Conservation (phyloP, 768 basidiomycete species). For the Heimioporus sp. region DNA sequence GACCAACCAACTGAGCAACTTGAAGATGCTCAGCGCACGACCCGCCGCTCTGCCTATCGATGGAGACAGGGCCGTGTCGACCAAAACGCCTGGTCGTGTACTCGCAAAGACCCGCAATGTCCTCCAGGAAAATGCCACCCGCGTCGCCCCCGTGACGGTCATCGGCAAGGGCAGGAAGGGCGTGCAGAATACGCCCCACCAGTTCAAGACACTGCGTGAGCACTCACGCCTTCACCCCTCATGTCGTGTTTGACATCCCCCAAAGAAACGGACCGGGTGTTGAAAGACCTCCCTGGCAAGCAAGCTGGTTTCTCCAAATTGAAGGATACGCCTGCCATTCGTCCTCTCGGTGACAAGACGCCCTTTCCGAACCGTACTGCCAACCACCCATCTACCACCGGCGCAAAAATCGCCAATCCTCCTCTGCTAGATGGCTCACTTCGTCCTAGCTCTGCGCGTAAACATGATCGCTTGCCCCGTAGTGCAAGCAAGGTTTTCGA, state of each 20-base stretch:
- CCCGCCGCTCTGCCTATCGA: constrained; percentile 27
- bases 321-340: constrained; percentile 28
- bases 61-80: constrained; percentile 17
- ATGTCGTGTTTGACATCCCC: neutral
- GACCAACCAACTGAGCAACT: too few relatives aligned
- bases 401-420: constrained; percentile 36
- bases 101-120: constrained; percentile 36
- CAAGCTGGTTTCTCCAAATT: constrained; percentile 24
- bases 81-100: constrained; percentile 58
- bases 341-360: constrained; percentile 72
- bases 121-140: constrained; percentile 50
- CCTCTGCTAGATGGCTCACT: constrained; percentile 42
- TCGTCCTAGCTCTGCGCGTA: constrained; percentile 68
- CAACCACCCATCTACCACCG: constrained; percentile 34
- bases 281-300: constrained; percentile 25
- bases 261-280: constrained; percentile 19
- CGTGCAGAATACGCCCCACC: constrained; percentile 36
- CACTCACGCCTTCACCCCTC: neutral
- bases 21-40: constrained; percentile 28
- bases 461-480: constrained; percentile 55
- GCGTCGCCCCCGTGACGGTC: constrained; percentile 39
- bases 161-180: constrained; percentile 45
- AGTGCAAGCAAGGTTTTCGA: constrained; percentile 52
- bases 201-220: constrained; percentile 30
- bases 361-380: constrained; percentile 65